Conservation (phyloP, 257 asterid species). For the Phtheirospermum japonicum region DNA sequence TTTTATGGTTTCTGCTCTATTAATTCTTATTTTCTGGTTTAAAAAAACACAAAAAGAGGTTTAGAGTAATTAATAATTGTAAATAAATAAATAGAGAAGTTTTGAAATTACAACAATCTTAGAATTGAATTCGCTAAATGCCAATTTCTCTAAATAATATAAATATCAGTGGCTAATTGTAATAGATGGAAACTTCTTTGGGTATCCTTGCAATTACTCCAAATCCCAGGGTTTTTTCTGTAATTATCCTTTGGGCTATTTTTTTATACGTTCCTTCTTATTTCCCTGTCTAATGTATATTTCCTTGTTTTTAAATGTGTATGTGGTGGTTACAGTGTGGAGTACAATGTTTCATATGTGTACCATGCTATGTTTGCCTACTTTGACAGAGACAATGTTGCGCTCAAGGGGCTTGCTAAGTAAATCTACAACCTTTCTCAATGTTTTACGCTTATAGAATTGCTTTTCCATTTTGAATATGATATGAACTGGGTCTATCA, state of each 20-base stretch:
- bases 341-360: slow-evolving; percentile 77
- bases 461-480: neutral
- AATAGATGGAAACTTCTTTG: too few species aligned
- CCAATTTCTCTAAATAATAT: too few species aligned
- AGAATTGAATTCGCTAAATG: too few species aligned
- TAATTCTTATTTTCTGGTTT: too few species aligned
- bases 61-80: too few species aligned
- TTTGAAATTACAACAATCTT: too few species aligned
- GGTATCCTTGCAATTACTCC: too few species aligned
- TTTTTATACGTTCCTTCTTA: slow-evolving; percentile 2
- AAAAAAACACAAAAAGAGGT: too few species aligned
- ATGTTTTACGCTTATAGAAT: neutral
- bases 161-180: too few species aligned
- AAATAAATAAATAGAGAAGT: too few species aligned
- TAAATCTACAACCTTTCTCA: slow-evolving; percentile 22
- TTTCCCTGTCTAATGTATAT: neutral
- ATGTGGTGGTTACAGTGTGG: slow-evolving; percentile 52
- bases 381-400: slow-evolving; percentile 81
- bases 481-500: neutral
- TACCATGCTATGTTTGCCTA: slow-evolving; percentile 85
- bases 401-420: slow-evolving; percentile 87
- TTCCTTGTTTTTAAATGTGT: neutral
- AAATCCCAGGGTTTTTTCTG: neutral
- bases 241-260: neutral
- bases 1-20: too few species aligned